phyloP scores from a whole-genome alignment of 2,329 filamentous ascomycete species.

The Periconia sp. region DNA sequence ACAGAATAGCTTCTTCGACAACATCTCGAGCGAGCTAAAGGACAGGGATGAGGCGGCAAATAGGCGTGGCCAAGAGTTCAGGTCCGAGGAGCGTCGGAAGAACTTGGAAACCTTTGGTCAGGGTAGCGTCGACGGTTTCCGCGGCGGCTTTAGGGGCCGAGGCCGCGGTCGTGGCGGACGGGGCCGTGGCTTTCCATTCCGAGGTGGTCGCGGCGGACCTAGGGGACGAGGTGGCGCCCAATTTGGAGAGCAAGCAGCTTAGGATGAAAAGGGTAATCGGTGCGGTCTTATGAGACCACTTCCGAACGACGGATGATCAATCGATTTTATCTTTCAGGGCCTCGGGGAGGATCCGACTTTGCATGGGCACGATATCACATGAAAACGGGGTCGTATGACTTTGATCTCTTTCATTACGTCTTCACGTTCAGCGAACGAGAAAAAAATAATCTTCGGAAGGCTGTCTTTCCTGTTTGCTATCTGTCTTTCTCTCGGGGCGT shows the following conservation, averaged over 20 bases:
- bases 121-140: conserved; percentile 86
- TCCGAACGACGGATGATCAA: too few relatives aligned
- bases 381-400: too few relatives aligned
- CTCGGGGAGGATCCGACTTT: too few relatives aligned
- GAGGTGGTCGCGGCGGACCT: conserved; percentile 45
- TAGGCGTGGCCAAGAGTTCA: conserved; percentile 80
- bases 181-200: conserved; percentile 50
- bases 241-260: conserved; percentile 29
- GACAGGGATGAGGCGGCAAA: conserved; percentile 77
- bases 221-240: conserved; percentile 30
- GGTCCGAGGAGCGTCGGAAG: conserved; percentile 89
- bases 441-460: too few relatives aligned
- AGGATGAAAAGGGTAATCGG: too few relatives aligned
- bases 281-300: too few relatives aligned
- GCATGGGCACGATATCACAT: too few relatives aligned
- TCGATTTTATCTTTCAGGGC: too few relatives aligned
- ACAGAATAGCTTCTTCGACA: conserved; percentile 91
- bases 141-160: conserved; percentile 78
- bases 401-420: too few relatives aligned
- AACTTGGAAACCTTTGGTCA: conserved; percentile 99
- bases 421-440: too few relatives aligned
- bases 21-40: conserved; percentile 92
- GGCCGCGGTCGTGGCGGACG: conserved; percentile 74
- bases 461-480: too few relatives aligned
- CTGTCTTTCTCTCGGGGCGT: too few relatives aligned